Base-by-base conservation (phyloP, 371 early-diverging fungal species). In the Apophysomyces trapeziformis region DNA sequence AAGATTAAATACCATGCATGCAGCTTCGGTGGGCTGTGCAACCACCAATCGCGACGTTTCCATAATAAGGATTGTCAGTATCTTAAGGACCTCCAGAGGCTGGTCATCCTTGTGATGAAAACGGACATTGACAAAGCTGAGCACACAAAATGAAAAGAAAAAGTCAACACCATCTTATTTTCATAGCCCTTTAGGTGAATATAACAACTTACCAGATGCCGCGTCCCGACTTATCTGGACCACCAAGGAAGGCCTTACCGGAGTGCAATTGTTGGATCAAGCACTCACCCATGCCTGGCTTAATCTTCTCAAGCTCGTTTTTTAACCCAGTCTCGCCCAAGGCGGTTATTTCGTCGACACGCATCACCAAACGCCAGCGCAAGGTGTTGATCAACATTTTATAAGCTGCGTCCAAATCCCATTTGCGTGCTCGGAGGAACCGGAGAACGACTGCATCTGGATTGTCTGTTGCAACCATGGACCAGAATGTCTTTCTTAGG, bases 1-100 rank as follows among this genome's bases (percentile, higher is more conserved):
- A 81, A 97, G 76, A 72, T 96, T 94, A 73, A 96, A 95, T 43
- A 96, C 85, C 38, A 95, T 77, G 63, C 90, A 88, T 13, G 85
- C 90, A 14, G 89, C 85, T 69, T 95, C 96, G 56, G 89, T 79
- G 4, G 94, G 92, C n/a, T 87, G 79, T 35, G 78, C 71, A 36
- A 93, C 84, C 56, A 94, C 69, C 67, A 89, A 73, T 35, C 96
- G 90, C 57, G 89, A 86, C 8, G 91, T 87, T 68, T 96, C 97
- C 92, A 96, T 90, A 65, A 89, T 74, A 68, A 86, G 92, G 63
- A 95, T 81, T 21, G 91, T 82, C 64, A 87, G 79, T 18, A 83
- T 70, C 54, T 89, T 80, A 18, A 89, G 65, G 7, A 77, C 74
- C 65, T 87, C 88, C 41, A 73, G 54, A 36, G 81, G 78, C 63